These are phyloP conservation scores for Sporothrix brunneoviolacea DNA, from an alignment of 2,329 filamentous ascomycete species.

Conservation along the genomic window DNA sequence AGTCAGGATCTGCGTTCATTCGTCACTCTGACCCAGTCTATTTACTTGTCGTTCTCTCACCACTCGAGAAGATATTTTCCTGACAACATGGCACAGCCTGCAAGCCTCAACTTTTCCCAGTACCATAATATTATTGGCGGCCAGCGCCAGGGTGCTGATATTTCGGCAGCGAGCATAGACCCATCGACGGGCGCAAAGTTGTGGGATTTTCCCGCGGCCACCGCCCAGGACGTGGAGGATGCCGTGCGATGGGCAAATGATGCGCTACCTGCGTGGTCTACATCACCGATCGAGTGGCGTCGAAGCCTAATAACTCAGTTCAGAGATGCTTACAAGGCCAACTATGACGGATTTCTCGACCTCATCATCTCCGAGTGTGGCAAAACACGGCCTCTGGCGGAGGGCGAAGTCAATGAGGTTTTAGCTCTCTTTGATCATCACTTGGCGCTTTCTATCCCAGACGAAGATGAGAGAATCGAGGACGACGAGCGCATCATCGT, in stretches of 20 bases:
- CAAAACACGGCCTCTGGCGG: neutral
- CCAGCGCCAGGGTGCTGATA: neutral
- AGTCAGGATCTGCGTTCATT: neutral
- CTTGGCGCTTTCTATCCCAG: neutral
- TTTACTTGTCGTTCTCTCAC: neutral
- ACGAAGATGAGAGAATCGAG: neutral
- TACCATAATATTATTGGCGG: neutral
- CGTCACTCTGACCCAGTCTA: neutral
- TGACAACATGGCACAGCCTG: neutral
- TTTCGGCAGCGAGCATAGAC: neutral
- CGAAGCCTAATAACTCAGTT: neutral
- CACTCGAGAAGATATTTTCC: no score
- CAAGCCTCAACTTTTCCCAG: neutral
- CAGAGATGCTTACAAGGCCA: neutral
- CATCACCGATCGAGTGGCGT: neutral
- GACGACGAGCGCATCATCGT: neutral
- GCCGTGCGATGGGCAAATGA: neutral
- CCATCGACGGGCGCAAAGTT: neutral
- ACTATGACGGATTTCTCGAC: neutral
- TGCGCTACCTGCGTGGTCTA: neutral
- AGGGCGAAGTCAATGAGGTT: neutral
- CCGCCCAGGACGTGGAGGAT: neutral
- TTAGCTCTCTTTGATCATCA: neutral
- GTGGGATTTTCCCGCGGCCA: neutral
- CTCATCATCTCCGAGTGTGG: neutral